Evolutionary conservation across 2,329 filamentous ascomycete genomes (phyloP).

Genomic region (Neophaeococcomyces aloes): DNA sequence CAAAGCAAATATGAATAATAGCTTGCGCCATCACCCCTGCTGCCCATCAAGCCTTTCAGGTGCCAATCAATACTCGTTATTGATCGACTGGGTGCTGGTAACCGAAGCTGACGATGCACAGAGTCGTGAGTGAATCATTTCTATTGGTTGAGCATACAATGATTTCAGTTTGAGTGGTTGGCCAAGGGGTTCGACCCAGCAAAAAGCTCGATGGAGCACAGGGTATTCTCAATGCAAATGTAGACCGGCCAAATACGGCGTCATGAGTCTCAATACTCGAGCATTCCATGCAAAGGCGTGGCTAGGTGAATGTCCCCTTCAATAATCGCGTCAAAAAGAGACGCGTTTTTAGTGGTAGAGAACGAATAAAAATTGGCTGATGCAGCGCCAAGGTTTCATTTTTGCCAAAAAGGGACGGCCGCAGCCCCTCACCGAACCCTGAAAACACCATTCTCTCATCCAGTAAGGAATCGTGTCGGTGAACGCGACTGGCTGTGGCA

Average conservation of each 20-base stretch:
- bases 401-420: too few relatives aligned
- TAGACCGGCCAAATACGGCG: background rate
- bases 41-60: background rate
- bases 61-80: background rate
- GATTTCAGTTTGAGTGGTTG: constrained; percentile 1
- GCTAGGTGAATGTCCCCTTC: too few relatives aligned
- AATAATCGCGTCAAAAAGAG: too few relatives aligned
- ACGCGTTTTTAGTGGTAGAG: too few relatives aligned
- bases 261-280: background rate
- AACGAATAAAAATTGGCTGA: too few relatives aligned
- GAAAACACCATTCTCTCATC: too few relatives aligned
- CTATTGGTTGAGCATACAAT: background rate
- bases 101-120: background rate
- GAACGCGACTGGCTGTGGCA: too few relatives aligned
- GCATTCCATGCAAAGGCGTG: constrained; percentile 3
- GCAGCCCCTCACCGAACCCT: too few relatives aligned
- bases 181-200: background rate
- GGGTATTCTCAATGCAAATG: background rate
- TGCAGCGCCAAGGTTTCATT: too few relatives aligned
- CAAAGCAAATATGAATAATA: constrained; percentile 2
- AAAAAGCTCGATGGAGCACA: background rate
- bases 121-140: background rate
- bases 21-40: background rate
- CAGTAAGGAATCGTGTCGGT: too few relatives aligned
- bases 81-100: background rate